Conservation (phyloP, 371 early-diverging fungal species). For the Mucor velutinosus region DNA sequence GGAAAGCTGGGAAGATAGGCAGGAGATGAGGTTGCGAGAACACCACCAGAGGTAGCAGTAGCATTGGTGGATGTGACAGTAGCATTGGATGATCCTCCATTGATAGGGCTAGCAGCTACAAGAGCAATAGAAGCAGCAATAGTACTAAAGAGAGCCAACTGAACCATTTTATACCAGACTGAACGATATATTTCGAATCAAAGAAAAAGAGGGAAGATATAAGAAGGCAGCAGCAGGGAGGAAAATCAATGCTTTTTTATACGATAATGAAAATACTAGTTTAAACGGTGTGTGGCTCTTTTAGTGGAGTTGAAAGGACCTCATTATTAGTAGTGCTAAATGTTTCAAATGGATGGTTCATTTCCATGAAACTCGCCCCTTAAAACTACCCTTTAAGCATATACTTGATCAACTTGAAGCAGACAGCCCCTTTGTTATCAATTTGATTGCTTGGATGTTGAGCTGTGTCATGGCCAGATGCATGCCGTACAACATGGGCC, state of each 20-base stretch:
- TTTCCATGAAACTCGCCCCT: not conserved
- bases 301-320: not conserved
- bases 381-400: not conserved
- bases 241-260: not conserved
- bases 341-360: not conserved
- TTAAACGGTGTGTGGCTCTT: not conserved
- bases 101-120: not conserved
- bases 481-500: not conserved
- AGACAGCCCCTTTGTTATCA: not conserved
- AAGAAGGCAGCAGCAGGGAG: not conserved
- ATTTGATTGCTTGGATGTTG: not conserved
- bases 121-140: slow-evolving; percentile 5
- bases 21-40: slow-evolving; percentile 22
- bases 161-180: not conserved
- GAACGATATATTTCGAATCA: not conserved
- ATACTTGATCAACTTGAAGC: not conserved
- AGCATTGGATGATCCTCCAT: not conserved
- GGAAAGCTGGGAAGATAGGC: slow-evolving; percentile 17
- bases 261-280: not conserved
- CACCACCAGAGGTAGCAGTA: slow-evolving; percentile 4
- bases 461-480: not conserved
- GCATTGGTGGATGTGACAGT: not conserved
- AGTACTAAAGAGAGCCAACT: not conserved
- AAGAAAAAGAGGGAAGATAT: not conserved
- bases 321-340: not conserved